These are phyloP conservation scores for Spergularia azorica DNA, from an alignment of 179 eudicot species.

Conservation along the genomic window DNA sequence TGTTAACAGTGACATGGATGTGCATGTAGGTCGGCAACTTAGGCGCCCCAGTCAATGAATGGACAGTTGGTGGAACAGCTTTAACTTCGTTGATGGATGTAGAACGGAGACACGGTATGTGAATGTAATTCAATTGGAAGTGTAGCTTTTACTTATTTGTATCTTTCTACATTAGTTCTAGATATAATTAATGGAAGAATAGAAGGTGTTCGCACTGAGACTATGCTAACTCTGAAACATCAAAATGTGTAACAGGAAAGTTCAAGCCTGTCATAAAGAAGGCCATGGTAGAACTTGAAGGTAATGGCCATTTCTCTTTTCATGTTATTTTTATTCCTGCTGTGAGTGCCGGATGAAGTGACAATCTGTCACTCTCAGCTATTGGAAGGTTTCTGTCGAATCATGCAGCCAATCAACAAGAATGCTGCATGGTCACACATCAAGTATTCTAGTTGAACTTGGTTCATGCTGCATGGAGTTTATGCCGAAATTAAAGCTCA, in stretches of 20 bases:
- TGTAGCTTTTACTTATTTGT: neutral
- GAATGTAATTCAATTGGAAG: neutral
- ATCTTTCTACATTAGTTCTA: neutral
- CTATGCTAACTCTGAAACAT: neutral
- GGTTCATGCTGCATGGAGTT: too few species aligned
- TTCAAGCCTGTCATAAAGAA: constrained; percentile 99
- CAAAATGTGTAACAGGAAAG: constrained; percentile 59
- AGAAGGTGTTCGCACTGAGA: neutral
- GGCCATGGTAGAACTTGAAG: constrained; percentile 98
- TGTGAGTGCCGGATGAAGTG: too few species aligned
- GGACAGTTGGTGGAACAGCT: constrained; percentile 99
- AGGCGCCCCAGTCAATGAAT: constrained; percentile 87
- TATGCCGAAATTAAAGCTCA: too few species aligned
- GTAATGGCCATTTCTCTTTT: constrained; percentile 26
- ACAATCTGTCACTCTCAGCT: too few species aligned
- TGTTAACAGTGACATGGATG: too few species aligned
- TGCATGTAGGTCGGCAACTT: constrained; percentile 76
- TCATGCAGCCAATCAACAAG: too few species aligned
- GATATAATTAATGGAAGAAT: too few species aligned
- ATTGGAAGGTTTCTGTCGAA: too few species aligned
- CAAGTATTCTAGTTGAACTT: too few species aligned
- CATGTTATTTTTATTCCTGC: neutral
- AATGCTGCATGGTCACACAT: too few species aligned
- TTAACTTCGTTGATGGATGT: constrained; percentile 95
- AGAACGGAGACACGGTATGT: constrained; percentile 95